Evolutionary conservation across 2,329 filamentous ascomycete species (phyloP).

Genomic region (Bretziella fagacearum): DNA sequence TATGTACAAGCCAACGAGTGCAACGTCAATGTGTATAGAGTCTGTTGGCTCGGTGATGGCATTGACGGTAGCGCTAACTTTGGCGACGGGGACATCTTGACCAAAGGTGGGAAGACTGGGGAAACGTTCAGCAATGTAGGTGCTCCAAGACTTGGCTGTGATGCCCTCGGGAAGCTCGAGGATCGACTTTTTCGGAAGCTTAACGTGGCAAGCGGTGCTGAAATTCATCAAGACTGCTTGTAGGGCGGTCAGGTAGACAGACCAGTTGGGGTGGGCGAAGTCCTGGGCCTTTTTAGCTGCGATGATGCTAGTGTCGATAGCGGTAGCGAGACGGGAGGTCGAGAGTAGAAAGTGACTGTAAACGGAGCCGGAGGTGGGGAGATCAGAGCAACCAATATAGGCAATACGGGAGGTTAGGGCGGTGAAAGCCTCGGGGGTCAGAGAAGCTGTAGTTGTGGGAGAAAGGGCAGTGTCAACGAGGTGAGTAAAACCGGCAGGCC

Average conservation of each 20-base stretch:
- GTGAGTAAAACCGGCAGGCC: slow-evolving; percentile 22
- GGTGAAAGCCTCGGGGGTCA: slow-evolving; percentile 20
- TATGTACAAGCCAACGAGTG: slow-evolving; percentile 10
- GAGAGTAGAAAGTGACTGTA: slow-evolving; percentile 28
- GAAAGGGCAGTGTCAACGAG: slow-evolving; percentile 15
- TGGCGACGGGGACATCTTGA: neutral
- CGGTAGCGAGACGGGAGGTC: slow-evolving; percentile 14
- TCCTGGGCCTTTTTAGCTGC: slow-evolving; percentile 1
- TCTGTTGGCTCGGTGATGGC: slow-evolving; percentile 1
- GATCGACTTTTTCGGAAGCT: slow-evolving; percentile 12
- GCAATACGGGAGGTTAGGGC: slow-evolving; percentile 29
- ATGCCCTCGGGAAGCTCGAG: slow-evolving; percentile 15
- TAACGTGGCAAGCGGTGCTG: slow-evolving; percentile 25
- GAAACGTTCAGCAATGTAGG: slow-evolving; percentile 19
- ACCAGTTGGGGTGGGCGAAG: slow-evolving; percentile 7
- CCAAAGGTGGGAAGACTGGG: slow-evolving; percentile 18
- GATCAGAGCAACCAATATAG: slow-evolving; percentile 32
- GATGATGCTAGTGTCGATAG: slow-evolving; percentile 7
- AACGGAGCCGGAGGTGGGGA: slow-evolving; percentile 19
- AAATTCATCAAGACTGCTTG: slow-evolving; percentile 24
- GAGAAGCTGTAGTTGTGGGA: neutral
- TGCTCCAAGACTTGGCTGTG: slow-evolving; percentile 18
- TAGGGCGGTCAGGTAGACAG: slow-evolving; percentile 17
- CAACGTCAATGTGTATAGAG: slow-evolving; percentile 6
- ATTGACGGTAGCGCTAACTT: neutral